Evolutionary conservation across 2,329 filamentous ascomycete species (phyloP), one percentile per base, ranked within the genome.

Genomic region (Fusarium verticillioides): DNA sequence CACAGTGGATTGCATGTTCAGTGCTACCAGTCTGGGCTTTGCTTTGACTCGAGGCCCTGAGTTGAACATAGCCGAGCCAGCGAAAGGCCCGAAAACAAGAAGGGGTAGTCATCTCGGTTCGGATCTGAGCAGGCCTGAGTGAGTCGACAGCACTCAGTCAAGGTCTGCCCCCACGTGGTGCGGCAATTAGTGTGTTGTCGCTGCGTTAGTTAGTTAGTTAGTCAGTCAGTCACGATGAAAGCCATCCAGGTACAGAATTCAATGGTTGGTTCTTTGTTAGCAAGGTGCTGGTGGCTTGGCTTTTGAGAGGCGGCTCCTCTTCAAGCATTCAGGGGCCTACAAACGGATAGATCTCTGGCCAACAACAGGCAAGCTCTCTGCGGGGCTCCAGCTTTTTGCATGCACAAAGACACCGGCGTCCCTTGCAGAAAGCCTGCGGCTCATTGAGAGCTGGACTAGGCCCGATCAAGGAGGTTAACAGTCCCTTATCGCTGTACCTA

Each of bases 381-480:
- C 63, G 73, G 76, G 76, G 76, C 76, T 78, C 75, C 73, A 76
- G 71, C 73, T 78, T 78, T 78, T 66, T 66, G 53, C 72, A 78
- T 76, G 66, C 68, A 63, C 74, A 73, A 63, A 74, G 69, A 66
- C 65, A 70, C 69, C 62, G 58, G 52, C 57, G 52, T 63, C 67
- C 76, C 76, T 76, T 78, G 73, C 76, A 76, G 74, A 62, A 64
- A 46, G 60, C 53, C 66, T 77, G 75, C 70, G 75, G 75, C 75
- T 77, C 72, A 68, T 65, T 66, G 63, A 65, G 26, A 56, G 30
- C 52, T 64, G 32, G 44, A 39, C 70, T 68, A 74, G 58, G 60
- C 66, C 62, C 23, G 59, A 66, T 60, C 46, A 67, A 68, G 70
- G 70, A 63, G 61, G 43, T 43, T 47, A 39, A 47, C 13, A 36